Conservation (phyloP, 768 basidiomycete species). For the Rhizopogon salebrosus region DNA sequence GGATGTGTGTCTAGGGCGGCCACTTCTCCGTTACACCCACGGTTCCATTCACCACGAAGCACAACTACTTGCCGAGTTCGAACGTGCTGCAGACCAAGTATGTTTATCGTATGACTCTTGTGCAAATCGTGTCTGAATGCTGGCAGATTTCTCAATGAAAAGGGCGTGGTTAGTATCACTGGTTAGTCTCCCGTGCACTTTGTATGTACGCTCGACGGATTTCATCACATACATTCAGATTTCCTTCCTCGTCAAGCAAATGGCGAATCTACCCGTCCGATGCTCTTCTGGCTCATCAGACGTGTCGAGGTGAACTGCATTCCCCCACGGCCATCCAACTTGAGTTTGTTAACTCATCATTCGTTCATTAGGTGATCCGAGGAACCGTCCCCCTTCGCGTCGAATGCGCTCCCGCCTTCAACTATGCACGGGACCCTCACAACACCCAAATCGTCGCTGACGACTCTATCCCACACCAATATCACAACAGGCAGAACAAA, state of each 20-base stretch:
- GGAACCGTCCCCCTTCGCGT: conserved; percentile 75
- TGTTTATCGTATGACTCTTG: background rate
- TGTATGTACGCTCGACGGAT: background rate
- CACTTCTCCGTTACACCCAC: conserved; percentile 87
- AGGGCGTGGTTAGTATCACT: conserved; percentile 82
- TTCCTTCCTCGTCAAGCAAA: conserved; percentile 65
- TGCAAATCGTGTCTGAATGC: background rate
- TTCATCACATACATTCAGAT: conserved; percentile 37
- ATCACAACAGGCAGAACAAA: conserved; percentile 42
- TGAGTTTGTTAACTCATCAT: background rate
- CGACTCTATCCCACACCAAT: conserved; percentile 30
- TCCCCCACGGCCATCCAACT: background rate
- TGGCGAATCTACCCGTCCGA: conserved; percentile 44
- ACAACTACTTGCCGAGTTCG: conserved; percentile 78
- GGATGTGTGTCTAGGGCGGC: conserved; percentile 52
- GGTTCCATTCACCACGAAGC: conserved; percentile 65
- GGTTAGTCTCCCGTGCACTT: conserved; percentile 34
- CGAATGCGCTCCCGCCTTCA: conserved; percentile 95
- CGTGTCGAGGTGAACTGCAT: conserved; percentile 55
- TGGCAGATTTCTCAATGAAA: conserved; percentile 72
- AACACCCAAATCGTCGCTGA: conserved; percentile 53
- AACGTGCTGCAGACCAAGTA: conserved; percentile 85
- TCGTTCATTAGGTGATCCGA: conserved; percentile 58
- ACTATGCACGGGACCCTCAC: conserved; percentile 82
- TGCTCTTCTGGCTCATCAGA: conserved; percentile 81